Evolutionary conservation across 805 yeast genomes (phyloP).

Genomic region (Lipomyces orientalis): DNA sequence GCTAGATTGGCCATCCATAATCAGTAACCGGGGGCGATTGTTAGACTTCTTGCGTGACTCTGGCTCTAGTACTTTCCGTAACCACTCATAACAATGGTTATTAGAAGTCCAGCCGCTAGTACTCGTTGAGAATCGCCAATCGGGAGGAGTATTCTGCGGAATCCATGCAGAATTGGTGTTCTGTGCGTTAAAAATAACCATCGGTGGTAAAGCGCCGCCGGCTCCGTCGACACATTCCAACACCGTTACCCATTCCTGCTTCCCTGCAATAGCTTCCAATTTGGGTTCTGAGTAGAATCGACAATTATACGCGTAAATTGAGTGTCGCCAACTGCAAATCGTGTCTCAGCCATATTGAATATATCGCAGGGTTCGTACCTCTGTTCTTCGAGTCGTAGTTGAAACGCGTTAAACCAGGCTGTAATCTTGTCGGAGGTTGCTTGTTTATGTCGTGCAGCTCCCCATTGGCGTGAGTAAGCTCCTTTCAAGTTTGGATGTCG

Average conservation of each 20-base stretch:
- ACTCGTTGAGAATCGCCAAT: conserved; percentile 6
- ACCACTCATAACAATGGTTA: conserved; percentile 3
- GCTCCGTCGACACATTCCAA: conserved; percentile 8
- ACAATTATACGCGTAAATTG: conserved; percentile 8
- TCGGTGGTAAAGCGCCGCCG: background rate
- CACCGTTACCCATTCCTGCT: conserved; percentile 6
- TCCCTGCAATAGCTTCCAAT: conserved; percentile 3
- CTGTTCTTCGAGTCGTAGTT: too few relatives aligned
- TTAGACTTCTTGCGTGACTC: conserved; percentile 1
- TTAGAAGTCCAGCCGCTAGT: conserved; percentile 9
- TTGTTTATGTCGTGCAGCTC: background rate
- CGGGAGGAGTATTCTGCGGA: background rate
- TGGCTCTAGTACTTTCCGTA: conserved; percentile 6
- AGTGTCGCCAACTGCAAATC: conserved; percentile 7
- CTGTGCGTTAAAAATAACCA: conserved; percentile 3
- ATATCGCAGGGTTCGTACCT: too few relatives aligned
- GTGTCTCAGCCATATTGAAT: background rate
- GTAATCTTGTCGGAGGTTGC: background rate
- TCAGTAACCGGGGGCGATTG: background rate
- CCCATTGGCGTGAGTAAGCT: background rate
- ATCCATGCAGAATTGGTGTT: background rate
- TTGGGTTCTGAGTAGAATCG: too few relatives aligned
- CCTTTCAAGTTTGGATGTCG: conserved; percentile 1
- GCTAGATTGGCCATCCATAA: conserved; percentile 6
- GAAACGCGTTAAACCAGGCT: conserved; percentile 1